Evolutionary conservation across 1,284 basidiomycete genomes (phyloP), one percentile per base, ranked within the genome.

Genomic region (Apiotrichum sp.): DNA sequence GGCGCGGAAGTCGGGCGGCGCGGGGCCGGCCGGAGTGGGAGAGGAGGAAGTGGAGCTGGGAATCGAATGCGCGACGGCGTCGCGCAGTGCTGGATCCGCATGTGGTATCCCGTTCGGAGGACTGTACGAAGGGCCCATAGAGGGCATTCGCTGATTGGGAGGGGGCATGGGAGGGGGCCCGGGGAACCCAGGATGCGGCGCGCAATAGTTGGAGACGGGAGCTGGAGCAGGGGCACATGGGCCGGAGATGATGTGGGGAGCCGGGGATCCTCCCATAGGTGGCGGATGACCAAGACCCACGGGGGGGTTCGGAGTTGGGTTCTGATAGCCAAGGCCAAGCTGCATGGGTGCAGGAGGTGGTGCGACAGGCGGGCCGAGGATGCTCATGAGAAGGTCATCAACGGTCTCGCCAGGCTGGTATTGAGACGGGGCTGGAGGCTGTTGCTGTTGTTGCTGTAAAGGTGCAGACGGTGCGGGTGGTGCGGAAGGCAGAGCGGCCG

Each of bases 301-400:
- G 4, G 45, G 14, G 47, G 11, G 6, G 4, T 8, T 34, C 3
- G 35, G 47, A 16, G 22, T 29, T 13, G 11, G 35, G 16, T 16
- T 31, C 16, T 14, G 38, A 22, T 33, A 46, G 8, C 35, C 35
- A 4, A 48, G 47, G 4, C 47, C 47, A 10, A 48, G 11, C 3
- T 48, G 47, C 35, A 48, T 38, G 3, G 47, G 35, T 3, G 47
- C 47, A 2, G 47, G 47, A 22, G 22, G 22, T 11, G 47, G 34
- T 11, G 35, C 33, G 8, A 31, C 47, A 3, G 54, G 42, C 11
- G 38, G 47, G 13, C 69, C 70, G 1, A 72, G 59, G 10, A 74
- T 68, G 36, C 66, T 67, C 50, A 60, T 68, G 29, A 74, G 59
- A 9, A 74, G 56, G 54, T 74, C 70, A 43, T 70, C 69, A n/a